Base-by-base conservation (phyloP, 352 stramenopile species). In the Pythium aphanidermatum region DNA sequence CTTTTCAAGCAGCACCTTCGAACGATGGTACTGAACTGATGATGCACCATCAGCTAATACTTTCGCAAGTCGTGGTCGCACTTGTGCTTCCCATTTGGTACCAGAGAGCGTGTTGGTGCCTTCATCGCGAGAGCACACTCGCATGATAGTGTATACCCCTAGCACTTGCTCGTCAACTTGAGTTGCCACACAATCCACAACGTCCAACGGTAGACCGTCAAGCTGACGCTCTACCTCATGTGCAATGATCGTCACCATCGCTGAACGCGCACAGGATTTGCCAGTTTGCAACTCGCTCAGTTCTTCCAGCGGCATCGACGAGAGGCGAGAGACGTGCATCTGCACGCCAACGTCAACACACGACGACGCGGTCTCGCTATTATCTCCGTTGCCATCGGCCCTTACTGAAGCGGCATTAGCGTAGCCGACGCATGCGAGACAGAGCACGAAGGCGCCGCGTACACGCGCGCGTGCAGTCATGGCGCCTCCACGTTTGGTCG, bases 201-300 rank as follows among this genome's bases (percentile, higher is more conserved):
- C 34, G 17, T 49, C 29, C 3, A 58, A 13, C 8, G 24, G 21
- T 0, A 27, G 21, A 3, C 37, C 14, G 9, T 42, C 32, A 4
- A 63, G 16, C 11, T 4, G 9, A 14, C 21, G 3, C 25, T 31
- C 24, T 16, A 35, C 47, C 14, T 36, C 17, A 40, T 52, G 40
- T 16, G 32, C 39, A 10, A 57, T 27, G 7, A 13, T 37, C 21
- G 28, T 13, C 34, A 63, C 41, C 2, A 57, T 28, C 16, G 42
- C 24, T 9, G 46, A 21, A 19, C 21, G 43, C 17, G 20, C 42
- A 33, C 55, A 63, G 14, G 32, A 39, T 27, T 57, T 58, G 23
- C 55, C 55, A 21, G 55, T 63, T 21, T 54, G 51, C 13, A 63
- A 34, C 17, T 63, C 55, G 27, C 46, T 63, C 7, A 63, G 55